A percentile compares a stretch with the other conserved stretches of the same genome.
phyloP scores from a whole-genome alignment of 257 asterid species.

The Osmanthus fragrans region DNA sequence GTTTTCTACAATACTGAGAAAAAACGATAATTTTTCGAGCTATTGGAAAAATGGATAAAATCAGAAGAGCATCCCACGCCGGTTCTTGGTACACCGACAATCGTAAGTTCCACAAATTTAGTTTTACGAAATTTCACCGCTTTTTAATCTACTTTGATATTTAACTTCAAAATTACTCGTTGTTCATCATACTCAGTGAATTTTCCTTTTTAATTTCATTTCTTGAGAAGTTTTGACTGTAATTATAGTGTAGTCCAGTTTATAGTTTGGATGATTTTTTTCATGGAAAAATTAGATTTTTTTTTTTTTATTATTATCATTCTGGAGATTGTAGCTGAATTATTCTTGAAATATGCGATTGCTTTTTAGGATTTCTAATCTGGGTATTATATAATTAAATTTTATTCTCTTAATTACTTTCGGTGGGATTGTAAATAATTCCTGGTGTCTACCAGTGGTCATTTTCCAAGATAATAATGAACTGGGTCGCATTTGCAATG shows the following conservation, averaged over 20 bases:
- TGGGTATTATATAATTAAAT: neutral
- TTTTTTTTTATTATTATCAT: neutral
- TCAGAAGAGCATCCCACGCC: constrained; percentile 89
- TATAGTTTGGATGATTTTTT: neutral
- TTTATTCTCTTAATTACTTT: neutral
- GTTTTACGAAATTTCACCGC: neutral
- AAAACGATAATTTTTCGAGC: constrained; percentile 11
- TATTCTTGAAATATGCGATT: neutral
- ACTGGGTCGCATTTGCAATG: neutral
- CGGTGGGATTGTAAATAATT: neutral
- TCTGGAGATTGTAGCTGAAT: neutral
- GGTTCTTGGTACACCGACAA: constrained; percentile 98
- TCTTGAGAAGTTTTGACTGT: neutral
- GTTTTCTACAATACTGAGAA: neutral
- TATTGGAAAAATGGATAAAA: constrained; percentile 57
- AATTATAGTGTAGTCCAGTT: neutral
- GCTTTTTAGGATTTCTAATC: neutral
- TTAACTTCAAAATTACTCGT: neutral
- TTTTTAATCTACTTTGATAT: neutral
- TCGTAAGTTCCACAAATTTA: constrained; percentile 50
- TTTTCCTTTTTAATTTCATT: neutral
- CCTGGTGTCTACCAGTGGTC: neutral
- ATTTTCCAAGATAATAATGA: neutral
- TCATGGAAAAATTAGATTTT: neutral
- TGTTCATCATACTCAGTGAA: neutral